Evolutionary conservation across 768 basidiomycete genomes (phyloP).

Genomic region (Amyloporia xantha): DNA sequence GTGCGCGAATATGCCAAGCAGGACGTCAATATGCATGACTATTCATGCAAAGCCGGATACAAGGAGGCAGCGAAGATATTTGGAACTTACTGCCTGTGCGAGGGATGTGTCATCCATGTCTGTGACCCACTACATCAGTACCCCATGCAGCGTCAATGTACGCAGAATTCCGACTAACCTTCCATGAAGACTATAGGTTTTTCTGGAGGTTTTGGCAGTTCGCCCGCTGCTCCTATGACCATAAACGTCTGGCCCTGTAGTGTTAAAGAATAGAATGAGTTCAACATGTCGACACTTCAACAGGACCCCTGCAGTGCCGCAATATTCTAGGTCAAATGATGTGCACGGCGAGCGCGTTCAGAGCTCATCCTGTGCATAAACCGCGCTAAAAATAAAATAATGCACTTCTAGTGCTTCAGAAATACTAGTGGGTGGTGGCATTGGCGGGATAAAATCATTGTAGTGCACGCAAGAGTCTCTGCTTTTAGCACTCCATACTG

Average conservation of each 20-base stretch:
- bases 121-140: constrained; percentile 2
- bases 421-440: neutral
- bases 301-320: no score
- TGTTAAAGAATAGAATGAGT: neutral
- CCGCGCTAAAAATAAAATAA: no score
- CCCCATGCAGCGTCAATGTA: neutral
- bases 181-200: constrained; percentile 80
- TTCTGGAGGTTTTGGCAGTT: constrained; percentile 82
- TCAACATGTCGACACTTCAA: neutral
- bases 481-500: no score
- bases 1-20: no score
- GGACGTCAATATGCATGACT: neutral
- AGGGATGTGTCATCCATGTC: constrained; percentile 84
- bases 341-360: neutral
- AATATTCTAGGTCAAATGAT: neutral
- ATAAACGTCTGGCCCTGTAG: constrained; percentile 80
- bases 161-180: no score
- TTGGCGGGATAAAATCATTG: constrained; percentile 1
- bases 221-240: constrained; percentile 91
- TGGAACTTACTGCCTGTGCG: constrained; percentile 62
- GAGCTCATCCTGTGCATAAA: no score
- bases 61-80: neutral
- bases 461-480: no score
- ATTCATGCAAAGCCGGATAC: neutral
- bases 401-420: no score